These are phyloP conservation scores for Yamadazyma sp. DNA, from an alignment of 1,139 yeast genomes.

Conservation along the genomic window DNA sequence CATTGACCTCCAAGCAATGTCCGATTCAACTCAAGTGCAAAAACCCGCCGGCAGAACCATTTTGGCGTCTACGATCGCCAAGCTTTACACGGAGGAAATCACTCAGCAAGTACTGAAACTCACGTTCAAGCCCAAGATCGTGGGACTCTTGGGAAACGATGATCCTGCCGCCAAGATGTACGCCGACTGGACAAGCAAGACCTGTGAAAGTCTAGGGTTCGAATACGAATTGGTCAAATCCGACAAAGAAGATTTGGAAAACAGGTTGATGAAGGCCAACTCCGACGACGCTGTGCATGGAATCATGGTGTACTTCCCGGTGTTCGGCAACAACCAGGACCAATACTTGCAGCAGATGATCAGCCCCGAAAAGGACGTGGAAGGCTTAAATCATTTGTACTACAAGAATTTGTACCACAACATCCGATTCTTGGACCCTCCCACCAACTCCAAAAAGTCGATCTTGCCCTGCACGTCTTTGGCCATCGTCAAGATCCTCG, in stretches of 20 bases:
- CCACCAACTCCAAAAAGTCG: constrained; percentile 67
- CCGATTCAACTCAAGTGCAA: constrained; percentile 4
- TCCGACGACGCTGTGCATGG: constrained; percentile 77
- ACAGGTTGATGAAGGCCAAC: constrained; percentile 79
- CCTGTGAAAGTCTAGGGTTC: constrained; percentile 84
- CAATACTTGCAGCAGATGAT: constrained; percentile 93
- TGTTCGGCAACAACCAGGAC: constrained; percentile 92
- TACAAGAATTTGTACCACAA: constrained; percentile 95
- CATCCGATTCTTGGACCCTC: constrained; percentile 75
- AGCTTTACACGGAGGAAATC: constrained; percentile 75
- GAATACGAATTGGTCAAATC: constrained; percentile 73
- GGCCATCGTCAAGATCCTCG: constrained; percentile 90
- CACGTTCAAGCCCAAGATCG: constrained; percentile 64
- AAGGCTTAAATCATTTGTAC: constrained; percentile 87
- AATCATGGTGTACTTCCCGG: constrained; percentile 98
- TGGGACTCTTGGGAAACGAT: constrained; percentile 85
- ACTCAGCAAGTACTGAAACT: constrained; percentile 55
- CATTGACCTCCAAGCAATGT: background rate
- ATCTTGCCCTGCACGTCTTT: constrained; percentile 95
- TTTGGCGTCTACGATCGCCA: constrained; percentile 84
- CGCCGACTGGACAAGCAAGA: constrained; percentile 94
- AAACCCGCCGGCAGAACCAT: constrained; percentile 74
- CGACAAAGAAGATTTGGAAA: constrained; percentile 82
- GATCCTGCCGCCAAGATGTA: constrained; percentile 96
- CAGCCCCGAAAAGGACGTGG: constrained; percentile 86